Evolutionary conservation across 345 rosid genomes (phyloP), one percentile per base, ranked within the genome.

Genomic region (Eucalyptus erythrocorys): DNA sequence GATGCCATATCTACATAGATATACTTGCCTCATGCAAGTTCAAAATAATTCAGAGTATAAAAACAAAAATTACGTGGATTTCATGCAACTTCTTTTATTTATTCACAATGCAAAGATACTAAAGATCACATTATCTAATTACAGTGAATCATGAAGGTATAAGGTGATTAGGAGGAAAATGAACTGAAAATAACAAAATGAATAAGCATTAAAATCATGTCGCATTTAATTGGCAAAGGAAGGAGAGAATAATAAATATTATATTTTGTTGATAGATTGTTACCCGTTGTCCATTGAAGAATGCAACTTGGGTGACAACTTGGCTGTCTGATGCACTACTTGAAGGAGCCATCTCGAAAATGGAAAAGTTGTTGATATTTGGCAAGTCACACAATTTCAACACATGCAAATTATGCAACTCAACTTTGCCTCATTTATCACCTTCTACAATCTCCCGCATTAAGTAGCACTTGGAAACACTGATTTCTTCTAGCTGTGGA

Each of bases 121-220:
- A 30, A 57, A 26, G 64, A 26, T 26, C 26, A 12, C 64, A 4
- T 57, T 57, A 57, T 57, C 64, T 57, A 57, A 26, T 57, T 10
- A 24, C n/a, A 57, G 11, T 0, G 22, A 1, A 51, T 51, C 57
- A 57, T 9, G 1, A 1, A 10, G 0, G 6, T 27, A 26, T 57
- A 57, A 26, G 64, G n/a, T 55, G 26, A 24, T 24, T 57, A 51
- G 64, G 64, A 57, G 27, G 1, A 10, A 26, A 57, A 26, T 13
- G 34, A 61, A 61, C 71, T 13, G 34, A 61, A 30, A 61, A 30
- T 61, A 61, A 61, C 68, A 61, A 13, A 13, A 30, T 30, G 34
- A 13, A 30, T 13, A 3, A 30, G 71, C 71, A 61, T 61, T 13
- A 61, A 13, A 61, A 61, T 61, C 17, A 30, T 61, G 71, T 13